These are phyloP conservation scores for Noccaea caerulescens DNA, from an alignment of 345 rosid species.

Conservation along the genomic window DNA sequence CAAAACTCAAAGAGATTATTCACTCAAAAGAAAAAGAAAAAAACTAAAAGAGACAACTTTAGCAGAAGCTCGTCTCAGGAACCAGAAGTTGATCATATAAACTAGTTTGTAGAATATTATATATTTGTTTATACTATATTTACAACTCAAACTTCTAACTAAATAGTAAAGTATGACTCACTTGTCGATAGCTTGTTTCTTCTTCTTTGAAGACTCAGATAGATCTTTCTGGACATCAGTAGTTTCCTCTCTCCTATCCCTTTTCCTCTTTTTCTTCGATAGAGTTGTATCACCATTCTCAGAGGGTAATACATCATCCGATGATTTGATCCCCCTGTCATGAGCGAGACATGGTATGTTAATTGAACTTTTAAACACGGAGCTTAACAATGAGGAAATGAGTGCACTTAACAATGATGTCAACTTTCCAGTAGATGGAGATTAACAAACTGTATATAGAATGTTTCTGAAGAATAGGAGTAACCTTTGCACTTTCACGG, in stretches of 20 bases:
- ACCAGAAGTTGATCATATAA: not conserved
- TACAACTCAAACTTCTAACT: not conserved
- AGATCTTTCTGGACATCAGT: not conserved
- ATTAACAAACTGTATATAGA: no score
- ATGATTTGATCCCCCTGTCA: constrained; percentile 29
- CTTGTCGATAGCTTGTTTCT: constrained; percentile 31
- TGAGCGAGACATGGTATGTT: not conserved
- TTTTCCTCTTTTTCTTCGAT: constrained; percentile 43
- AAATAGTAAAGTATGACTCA: constrained; percentile 11
- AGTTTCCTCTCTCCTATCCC: constrained; percentile 46
- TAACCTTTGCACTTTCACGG: no score
- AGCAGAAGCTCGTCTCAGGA: constrained; percentile 16
- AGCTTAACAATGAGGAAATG: not conserved
- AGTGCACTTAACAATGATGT: not conserved
- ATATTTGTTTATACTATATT: no score
- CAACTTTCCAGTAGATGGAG: no score
- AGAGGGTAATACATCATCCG: not conserved
- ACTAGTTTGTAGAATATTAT: no score
- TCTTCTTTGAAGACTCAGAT: not conserved
- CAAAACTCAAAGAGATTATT: constrained; percentile 18
- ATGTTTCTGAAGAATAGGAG: no score
- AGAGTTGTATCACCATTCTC: constrained; percentile 28
- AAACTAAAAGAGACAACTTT: not conserved
- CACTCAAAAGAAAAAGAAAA: not conserved
- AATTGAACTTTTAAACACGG: not conserved